phyloP scores from a whole-genome alignment of 2,329 filamentous ascomycete genomes.

The Pezicula carpinea region DNA sequence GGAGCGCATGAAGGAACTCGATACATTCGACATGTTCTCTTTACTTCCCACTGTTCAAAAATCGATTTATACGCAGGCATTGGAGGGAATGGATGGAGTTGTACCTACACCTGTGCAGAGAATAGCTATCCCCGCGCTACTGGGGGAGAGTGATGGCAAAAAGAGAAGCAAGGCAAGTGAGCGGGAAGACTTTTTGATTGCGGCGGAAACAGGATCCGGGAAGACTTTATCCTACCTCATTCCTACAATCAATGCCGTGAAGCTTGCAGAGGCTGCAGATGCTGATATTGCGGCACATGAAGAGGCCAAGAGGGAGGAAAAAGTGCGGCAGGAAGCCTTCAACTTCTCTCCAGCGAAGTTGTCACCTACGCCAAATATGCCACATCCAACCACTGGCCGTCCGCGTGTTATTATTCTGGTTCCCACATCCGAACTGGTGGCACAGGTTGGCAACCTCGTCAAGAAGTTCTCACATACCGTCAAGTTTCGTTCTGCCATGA shows the following conservation, averaged over 20 bases:
- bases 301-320: conserved; percentile 52
- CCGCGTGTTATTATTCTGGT: conserved; percentile 83
- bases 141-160: conserved; percentile 50
- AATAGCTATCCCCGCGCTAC: conserved; percentile 77
- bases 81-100: conserved; percentile 70
- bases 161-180: conserved; percentile 27
- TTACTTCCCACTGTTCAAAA: conserved; percentile 68
- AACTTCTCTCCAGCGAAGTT: conserved; percentile 43
- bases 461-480: conserved; percentile 79
- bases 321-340: conserved; percentile 52
- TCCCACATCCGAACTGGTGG: conserved; percentile 86
- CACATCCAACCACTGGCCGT: conserved; percentile 69
- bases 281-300: conserved; percentile 53
- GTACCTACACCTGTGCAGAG: conserved; percentile 85
- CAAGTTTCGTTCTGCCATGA: conserved; percentile 80
- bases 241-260: conserved; percentile 80
- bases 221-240: conserved; percentile 93
- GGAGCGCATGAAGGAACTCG: conserved; percentile 58
- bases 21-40: conserved; percentile 76
- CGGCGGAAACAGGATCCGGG: conserved; percentile 93
- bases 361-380: conserved; percentile 55
- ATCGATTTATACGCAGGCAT: conserved; percentile 66
- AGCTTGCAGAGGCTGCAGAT: conserved; percentile 65
- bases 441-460: conserved; percentile 75
- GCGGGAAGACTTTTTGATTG: conserved; percentile 66